Evolutionary conservation across 805 yeast genomes (phyloP).

Genomic region (Pichia sporocuriosa): DNA sequence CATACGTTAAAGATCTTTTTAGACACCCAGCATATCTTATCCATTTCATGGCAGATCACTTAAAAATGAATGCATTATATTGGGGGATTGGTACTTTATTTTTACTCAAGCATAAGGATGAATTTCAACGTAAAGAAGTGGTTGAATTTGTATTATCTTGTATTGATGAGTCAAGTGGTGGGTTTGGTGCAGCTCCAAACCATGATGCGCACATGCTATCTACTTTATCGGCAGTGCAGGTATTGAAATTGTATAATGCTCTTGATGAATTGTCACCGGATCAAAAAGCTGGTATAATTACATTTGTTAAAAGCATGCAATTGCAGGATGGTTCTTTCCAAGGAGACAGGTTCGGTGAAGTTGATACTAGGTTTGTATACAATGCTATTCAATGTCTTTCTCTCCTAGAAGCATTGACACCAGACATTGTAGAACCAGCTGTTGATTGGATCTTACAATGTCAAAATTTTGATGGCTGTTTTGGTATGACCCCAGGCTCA

Average conservation of each 20-base stretch:
- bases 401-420: constrained; percentile 52
- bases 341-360: constrained; percentile 90
- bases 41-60: constrained; percentile 87
- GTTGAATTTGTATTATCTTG: constrained; percentile 66
- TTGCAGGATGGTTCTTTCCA: constrained; percentile 64
- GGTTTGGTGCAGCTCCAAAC: constrained; percentile 82
- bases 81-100: constrained; percentile 88
- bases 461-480: constrained; percentile 92
- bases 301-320: constrained; percentile 41
- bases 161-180: constrained; percentile 52
- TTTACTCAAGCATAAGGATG: constrained; percentile 47
- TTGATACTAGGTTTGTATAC: constrained; percentile 87
- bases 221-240: constrained; percentile 82
- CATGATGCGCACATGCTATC: constrained; percentile 86
- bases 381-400: constrained; percentile 71
- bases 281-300: constrained; percentile 27
- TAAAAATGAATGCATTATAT: constrained; percentile 84
- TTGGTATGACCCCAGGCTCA: constrained; percentile 89
- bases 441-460: constrained; percentile 60
- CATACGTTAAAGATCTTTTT: constrained; percentile 50
- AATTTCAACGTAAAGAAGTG: constrained; percentile 56
- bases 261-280: constrained; percentile 36
- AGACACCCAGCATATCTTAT: constrained; percentile 53
- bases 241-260: constrained; percentile 59
- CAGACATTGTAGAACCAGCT: constrained; percentile 49